Evolutionary conservation across 805 yeast genomes (phyloP), one percentile per base, ranked within the genome.

Genomic region (Metschnikowia gruessii): DNA sequence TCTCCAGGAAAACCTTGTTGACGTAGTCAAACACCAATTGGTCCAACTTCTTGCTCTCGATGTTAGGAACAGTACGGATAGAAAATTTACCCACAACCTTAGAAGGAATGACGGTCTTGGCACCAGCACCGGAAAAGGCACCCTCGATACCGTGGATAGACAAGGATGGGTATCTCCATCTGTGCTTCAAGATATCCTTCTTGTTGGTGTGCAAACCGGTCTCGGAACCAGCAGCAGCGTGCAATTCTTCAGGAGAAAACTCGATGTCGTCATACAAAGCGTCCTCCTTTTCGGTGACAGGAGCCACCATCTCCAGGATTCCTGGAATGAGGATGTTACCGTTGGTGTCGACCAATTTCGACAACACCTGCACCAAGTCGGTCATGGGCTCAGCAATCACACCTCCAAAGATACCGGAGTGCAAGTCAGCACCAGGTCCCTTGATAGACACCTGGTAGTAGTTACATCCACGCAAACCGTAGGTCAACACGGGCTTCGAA

Each of bases 151-250:
- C 99, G 69, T 94, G 99, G 55, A 94, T 68, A 2, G 98, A 91
- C 60, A 94, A 76, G 7, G 98, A 89, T 46, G 99, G 99, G 72
- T 77, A 90, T 77, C 99, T 85, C 99, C 99, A 94, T 79, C 99
- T 83, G 69, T 91, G 97, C 86, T 90, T 92, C 60, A 94, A 79
- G 49, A 95, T 90, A 49, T 83, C 85, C 71, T 89, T 83, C 70
- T 89, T 87, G 65, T 78, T 77, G 53, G 81, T 76, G 72, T 83
- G 84, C 50, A 91, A 75, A 31, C 90, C 81, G 38, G 97, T 90
- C 53, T 88, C 65, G 8, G 97, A 84, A 42, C 98, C 97, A 16
- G 92, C 76, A 40, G 97, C 96, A 17, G 80, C 82, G 63, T 91
- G 87, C 65, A 94, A 80, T 57, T 91, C 98, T 32, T 78, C 82